These are phyloP conservation scores for Yamadazyma atmosphaerica DNA, from an alignment of 1,139 yeast species.

Conservation along the genomic window DNA sequence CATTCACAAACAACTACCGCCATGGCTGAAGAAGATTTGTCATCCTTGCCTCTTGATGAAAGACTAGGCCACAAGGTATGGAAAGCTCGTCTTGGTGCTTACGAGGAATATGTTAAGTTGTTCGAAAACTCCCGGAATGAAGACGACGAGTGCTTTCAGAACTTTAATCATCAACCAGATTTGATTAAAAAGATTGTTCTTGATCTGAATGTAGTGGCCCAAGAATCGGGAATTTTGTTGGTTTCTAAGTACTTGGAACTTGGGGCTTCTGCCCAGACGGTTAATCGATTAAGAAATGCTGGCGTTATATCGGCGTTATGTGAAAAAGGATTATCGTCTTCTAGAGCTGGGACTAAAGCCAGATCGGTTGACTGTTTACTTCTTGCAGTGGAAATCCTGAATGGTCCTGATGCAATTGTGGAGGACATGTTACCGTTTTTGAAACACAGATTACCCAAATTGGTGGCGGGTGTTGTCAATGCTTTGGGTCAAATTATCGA, in stretches of 20 bases:
- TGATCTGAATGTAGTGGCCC: slow-evolving; percentile 91
- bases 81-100: slow-evolving; percentile 86
- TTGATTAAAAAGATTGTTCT: slow-evolving; percentile 56
- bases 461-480: slow-evolving; percentile 66
- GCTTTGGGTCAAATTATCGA: slow-evolving; percentile 58
- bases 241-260: slow-evolving; percentile 56
- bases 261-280: slow-evolving; percentile 49
- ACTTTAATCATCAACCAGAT: slow-evolving; percentile 51
- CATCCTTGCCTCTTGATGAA: slow-evolving; percentile 64
- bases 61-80: slow-evolving; percentile 75
- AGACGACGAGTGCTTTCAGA: slow-evolving; percentile 52
- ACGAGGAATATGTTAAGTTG: slow-evolving; percentile 58
- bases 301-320: slow-evolving; percentile 59
- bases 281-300: slow-evolving; percentile 35
- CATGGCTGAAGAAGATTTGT: slow-evolving; percentile 52
- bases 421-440: slow-evolving; percentile 67
- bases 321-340: slow-evolving; percentile 78
- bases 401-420: slow-evolving; percentile 63
- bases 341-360: slow-evolving; percentile 74
- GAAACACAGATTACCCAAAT: slow-evolving; percentile 69
- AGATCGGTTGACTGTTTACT: slow-evolving; percentile 63
- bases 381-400: slow-evolving; percentile 59
- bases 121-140: slow-evolving; percentile 59
- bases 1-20: slow-evolving; percentile 4
- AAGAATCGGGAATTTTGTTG: slow-evolving; percentile 72